Conservation (phyloP, 1,284 basidiomycete genomes). For the Cryptococcus sp. region DNA sequence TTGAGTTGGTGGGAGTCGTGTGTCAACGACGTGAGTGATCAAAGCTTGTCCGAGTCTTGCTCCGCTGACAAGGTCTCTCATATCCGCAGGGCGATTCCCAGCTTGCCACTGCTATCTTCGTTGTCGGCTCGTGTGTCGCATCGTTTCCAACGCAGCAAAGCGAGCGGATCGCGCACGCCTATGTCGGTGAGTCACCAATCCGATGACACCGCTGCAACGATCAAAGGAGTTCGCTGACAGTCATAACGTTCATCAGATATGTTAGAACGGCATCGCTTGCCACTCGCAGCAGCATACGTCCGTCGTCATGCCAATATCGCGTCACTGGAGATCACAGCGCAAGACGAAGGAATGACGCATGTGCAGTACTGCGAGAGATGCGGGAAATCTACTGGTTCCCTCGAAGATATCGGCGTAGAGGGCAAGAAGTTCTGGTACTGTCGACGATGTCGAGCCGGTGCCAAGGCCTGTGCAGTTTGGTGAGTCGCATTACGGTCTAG, state of each 20-base stretch:
- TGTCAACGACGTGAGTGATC: constrained; percentile 43
- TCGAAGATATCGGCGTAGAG: constrained; percentile 42
- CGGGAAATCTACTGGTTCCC: constrained; percentile 40
- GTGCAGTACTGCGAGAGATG: constrained; percentile 37
- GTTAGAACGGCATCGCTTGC: constrained; percentile 35
- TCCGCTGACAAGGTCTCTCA: background rate
- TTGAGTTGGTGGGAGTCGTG: constrained; percentile 44
- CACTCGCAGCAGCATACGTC: constrained; percentile 37
- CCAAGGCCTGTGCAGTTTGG: constrained; percentile 43
- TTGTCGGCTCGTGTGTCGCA: constrained; percentile 32
- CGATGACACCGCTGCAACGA: too few relatives aligned
- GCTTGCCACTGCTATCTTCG: constrained; percentile 34
- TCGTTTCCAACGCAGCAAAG: constrained; percentile 33
- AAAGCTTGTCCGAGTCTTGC: background rate
- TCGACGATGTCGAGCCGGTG: constrained; percentile 33
- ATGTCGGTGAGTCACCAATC: constrained; percentile 34
- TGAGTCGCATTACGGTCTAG: constrained; percentile 19
- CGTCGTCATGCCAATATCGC: constrained; percentile 29
- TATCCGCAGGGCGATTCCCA: constrained; percentile 43
- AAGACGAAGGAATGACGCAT: constrained; percentile 44
- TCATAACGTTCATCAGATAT: constrained; percentile 27
- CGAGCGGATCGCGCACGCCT: constrained; percentile 40
- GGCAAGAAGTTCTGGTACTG: constrained; percentile 48
- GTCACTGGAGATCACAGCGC: constrained; percentile 30
- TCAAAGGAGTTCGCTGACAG: background rate